Percentiles rank a stretch among this genome's conserved stretches.
These are phyloP conservation scores for Abortiporus biennis DNA, from an alignment of 1,284 basidiomycete genomes.

Conservation along the genomic window DNA sequence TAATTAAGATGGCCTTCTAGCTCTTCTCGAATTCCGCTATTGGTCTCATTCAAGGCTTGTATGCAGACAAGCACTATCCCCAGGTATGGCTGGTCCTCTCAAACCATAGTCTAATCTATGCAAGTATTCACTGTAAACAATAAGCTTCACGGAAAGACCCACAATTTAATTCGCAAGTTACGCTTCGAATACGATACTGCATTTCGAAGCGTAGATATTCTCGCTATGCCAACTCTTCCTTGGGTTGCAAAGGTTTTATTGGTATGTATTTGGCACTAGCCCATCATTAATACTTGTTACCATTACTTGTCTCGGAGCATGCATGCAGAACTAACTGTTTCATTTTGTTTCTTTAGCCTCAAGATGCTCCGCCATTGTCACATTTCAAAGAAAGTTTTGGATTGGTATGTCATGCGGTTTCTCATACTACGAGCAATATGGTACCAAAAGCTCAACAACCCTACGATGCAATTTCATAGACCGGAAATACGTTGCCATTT, in stretches of 20 bases:
- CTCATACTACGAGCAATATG: too few relatives aligned
- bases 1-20: too few relatives aligned
- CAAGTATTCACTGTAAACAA: too few relatives aligned
- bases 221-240: conserved; percentile 39
- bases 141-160: conserved; percentile 27
- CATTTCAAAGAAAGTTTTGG: conserved; percentile 19
- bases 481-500: conserved; percentile 17
- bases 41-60: conserved; percentile 18
- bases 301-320: too few relatives aligned
- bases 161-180: conserved; percentile 36
- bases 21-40: conserved; percentile 17
- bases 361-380: conserved; percentile 12
- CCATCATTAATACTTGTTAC: too few relatives aligned
- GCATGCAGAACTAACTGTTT: not conserved
- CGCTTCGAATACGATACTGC: conserved; percentile 32
- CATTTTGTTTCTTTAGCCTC: conserved; percentile 7
- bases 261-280: too few relatives aligned
- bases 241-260: conserved; percentile 19
- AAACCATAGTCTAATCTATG: too few relatives aligned
- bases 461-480: conserved; percentile 11
- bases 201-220: conserved; percentile 32
- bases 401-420: conserved; percentile 16
- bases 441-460: too few relatives aligned
- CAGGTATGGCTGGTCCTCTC: conserved; percentile 12
- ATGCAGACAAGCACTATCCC: conserved; percentile 25